Conservation (phyloP, 495 filamentous ascomycete genomes). For the Apiosordaria backusii region DNA sequence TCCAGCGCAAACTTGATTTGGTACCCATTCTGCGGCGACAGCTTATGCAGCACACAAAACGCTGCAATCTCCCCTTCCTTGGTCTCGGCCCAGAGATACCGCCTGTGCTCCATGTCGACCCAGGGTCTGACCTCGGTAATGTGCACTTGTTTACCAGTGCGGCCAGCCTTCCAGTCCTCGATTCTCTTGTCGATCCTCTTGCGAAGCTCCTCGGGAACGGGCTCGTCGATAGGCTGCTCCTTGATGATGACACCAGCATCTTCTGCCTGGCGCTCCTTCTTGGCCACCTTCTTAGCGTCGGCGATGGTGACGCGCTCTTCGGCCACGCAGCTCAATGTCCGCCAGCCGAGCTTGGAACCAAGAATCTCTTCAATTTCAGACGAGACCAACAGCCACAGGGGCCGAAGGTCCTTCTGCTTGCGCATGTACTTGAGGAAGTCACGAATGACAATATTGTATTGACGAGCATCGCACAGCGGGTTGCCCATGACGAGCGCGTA, state of each 20-base stretch:
- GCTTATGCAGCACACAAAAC: slow-evolving; percentile 68
- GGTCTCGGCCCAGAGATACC: slow-evolving; percentile 73
- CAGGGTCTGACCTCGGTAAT: slow-evolving; percentile 80
- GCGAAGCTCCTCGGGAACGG: slow-evolving; percentile 59
- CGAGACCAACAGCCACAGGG: slow-evolving; percentile 76
- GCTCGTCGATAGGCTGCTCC: slow-evolving; percentile 57
- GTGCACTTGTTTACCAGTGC: slow-evolving; percentile 80
- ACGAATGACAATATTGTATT: slow-evolving; percentile 66
- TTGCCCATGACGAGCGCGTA: slow-evolving; percentile 78
- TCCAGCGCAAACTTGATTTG: slow-evolving; percentile 87
- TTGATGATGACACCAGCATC: slow-evolving; percentile 72
- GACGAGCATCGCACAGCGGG: slow-evolving; percentile 68
- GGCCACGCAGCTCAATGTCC: slow-evolving; percentile 75
- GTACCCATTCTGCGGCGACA: slow-evolving; percentile 72
- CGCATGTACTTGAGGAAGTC: slow-evolving; percentile 71
- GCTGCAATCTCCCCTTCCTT: slow-evolving; percentile 64
- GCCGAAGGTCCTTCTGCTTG: slow-evolving; percentile 65
- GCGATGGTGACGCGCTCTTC: slow-evolving; percentile 77
- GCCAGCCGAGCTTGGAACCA: slow-evolving; percentile 73
- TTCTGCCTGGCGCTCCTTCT: slow-evolving; percentile 66
- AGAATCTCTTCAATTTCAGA: slow-evolving; percentile 67
- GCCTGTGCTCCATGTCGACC: slow-evolving; percentile 71
- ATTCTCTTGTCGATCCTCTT: slow-evolving; percentile 66
- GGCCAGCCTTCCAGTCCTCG: slow-evolving; percentile 69
- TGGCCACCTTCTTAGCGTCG: slow-evolving; percentile 60